Percentiles rank a stretch among this genome's conserved stretches.
phyloP scores from a whole-genome alignment of 2,329 filamentous ascomycete species.

The Metarhizium guizhouense region DNA sequence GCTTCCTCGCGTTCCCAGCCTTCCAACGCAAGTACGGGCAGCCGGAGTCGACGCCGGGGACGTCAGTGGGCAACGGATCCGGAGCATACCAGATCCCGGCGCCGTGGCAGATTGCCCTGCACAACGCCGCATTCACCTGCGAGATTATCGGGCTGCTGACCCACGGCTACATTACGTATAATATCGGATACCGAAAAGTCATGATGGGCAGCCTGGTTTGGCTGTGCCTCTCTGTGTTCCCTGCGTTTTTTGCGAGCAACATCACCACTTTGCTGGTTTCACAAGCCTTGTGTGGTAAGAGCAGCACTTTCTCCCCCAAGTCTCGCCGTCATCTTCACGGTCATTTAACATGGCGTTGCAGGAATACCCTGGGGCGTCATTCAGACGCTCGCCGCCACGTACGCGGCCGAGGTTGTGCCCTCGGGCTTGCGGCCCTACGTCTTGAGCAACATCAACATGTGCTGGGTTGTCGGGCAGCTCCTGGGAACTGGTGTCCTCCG shows the following conservation, averaged over 20 bases:
- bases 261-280: constrained; percentile 23
- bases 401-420: constrained; percentile 30
- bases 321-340: neutral
- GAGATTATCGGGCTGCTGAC: constrained; percentile 28
- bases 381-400: constrained; percentile 28
- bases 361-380: constrained; percentile 26
- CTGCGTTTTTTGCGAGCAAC: constrained; percentile 26
- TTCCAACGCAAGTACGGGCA: constrained; percentile 18
- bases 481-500: constrained; percentile 26
- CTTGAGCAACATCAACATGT: constrained; percentile 31
- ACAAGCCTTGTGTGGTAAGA: constrained; percentile 22
- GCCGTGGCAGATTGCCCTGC: constrained; percentile 14
- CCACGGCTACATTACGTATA: constrained; percentile 31
- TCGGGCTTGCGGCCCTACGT: constrained; percentile 24
- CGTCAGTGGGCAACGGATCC: constrained; percentile 8
- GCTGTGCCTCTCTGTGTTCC: constrained; percentile 28
- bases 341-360: neutral
- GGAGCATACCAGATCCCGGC: constrained; percentile 25
- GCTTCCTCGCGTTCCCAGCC: constrained; percentile 15
- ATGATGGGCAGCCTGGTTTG: constrained; percentile 26
- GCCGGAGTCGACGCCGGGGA: neutral
- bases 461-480: constrained; percentile 33
- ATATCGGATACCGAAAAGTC: constrained; percentile 27
- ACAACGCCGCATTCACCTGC: constrained; percentile 13
- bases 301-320: neutral